These are phyloP conservation scores for Diophrys appendiculata DNA, from an alignment of 73 alveolate genomes.

Conservation along the genomic window DNA sequence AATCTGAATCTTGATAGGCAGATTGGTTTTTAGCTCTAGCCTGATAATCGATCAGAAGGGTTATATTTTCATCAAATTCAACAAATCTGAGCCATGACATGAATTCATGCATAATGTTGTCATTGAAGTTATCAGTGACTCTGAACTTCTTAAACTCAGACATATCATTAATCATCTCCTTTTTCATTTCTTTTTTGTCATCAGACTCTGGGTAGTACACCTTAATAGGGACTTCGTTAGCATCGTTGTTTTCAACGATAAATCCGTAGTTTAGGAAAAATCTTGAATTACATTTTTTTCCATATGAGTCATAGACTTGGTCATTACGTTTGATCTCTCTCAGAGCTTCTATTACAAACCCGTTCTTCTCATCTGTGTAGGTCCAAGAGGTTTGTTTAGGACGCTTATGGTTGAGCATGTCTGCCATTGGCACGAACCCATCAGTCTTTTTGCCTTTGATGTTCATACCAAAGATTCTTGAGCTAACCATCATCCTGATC, in stretches of 20 bases:
- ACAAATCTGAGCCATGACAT: slow-evolving; percentile 66
- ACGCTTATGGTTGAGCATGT: slow-evolving; percentile 94
- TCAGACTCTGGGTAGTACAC: slow-evolving; percentile 71
- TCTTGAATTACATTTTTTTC: slow-evolving; percentile 93
- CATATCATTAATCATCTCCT: slow-evolving; percentile 60
- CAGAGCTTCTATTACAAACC: slow-evolving; percentile 92
- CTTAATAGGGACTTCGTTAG: slow-evolving; percentile 83
- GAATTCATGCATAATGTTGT: slow-evolving; percentile 49
- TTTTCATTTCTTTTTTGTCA: slow-evolving; percentile 64
- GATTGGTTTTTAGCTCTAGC: slow-evolving; percentile 32
- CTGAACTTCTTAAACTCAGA: slow-evolving; percentile 62
- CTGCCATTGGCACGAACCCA: slow-evolving; percentile 97
- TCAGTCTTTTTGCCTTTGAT: slow-evolving; percentile 91
- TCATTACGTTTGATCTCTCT: slow-evolving; percentile 84
- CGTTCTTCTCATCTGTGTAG: slow-evolving; percentile 78
- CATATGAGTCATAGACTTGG: slow-evolving; percentile 93
- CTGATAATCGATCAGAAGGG: slow-evolving; percentile 45
- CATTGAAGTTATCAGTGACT: slow-evolving; percentile 54
- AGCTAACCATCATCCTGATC: slow-evolving; percentile 91
- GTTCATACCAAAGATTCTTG: slow-evolving; percentile 89
- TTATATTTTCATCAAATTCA: slow-evolving; percentile 60
- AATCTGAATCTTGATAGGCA: slow-evolving; percentile 41
- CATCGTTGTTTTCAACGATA: slow-evolving; percentile 87
- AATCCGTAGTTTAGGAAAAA: slow-evolving; percentile 96
- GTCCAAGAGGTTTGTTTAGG: slow-evolving; percentile 96